Evolutionary conservation across 169 alveolate genomes (phyloP).

Genomic region (Plasmodium knowlesi): DNA sequence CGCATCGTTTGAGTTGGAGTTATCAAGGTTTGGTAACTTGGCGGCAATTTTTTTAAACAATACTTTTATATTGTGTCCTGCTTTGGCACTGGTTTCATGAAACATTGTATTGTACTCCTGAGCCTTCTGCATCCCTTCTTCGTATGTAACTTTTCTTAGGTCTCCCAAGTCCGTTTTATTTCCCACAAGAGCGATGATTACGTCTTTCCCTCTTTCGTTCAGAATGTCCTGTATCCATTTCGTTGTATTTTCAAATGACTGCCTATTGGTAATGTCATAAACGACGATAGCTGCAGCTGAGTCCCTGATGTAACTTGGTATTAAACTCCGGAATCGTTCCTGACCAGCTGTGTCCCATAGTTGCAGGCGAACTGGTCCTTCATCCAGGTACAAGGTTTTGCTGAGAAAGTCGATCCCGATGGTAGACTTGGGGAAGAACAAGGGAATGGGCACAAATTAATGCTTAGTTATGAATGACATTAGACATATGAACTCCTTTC

Average conservation of each 20-base stretch:
- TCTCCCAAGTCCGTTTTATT: constrained; percentile 97
- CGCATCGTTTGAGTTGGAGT: constrained; percentile 42
- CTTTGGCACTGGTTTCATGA: constrained; percentile 97
- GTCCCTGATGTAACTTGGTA: constrained; percentile 98
- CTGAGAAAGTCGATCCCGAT: constrained; percentile 98
- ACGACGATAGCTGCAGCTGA: constrained; percentile 97
- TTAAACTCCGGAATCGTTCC: constrained; percentile 96
- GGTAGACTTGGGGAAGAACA: constrained; percentile 83
- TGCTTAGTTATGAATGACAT: neutral
- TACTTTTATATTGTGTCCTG: constrained; percentile 94
- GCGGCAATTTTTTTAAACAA: constrained; percentile 91
- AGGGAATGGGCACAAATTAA: constrained; percentile 4
- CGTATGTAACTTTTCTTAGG: constrained; percentile 92
- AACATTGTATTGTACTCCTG: constrained; percentile 93
- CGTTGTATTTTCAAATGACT: constrained; percentile 91
- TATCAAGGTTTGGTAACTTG: constrained; percentile 77
- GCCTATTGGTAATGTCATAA: constrained; percentile 95
- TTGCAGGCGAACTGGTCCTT: constrained; percentile 95
- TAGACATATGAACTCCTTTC: neutral
- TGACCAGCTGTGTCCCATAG: constrained; percentile 99
- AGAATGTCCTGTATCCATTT: constrained; percentile 98
- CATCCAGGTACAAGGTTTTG: constrained; percentile 95
- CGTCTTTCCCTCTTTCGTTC: constrained; percentile 95
- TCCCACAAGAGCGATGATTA: constrained; percentile 96
- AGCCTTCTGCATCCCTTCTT: constrained; percentile 94